Evolutionary conservation across 169 alveolate genomes (phyloP), one percentile per base, ranked within the genome.

Genomic region (Eimeria acervulina): DNA sequence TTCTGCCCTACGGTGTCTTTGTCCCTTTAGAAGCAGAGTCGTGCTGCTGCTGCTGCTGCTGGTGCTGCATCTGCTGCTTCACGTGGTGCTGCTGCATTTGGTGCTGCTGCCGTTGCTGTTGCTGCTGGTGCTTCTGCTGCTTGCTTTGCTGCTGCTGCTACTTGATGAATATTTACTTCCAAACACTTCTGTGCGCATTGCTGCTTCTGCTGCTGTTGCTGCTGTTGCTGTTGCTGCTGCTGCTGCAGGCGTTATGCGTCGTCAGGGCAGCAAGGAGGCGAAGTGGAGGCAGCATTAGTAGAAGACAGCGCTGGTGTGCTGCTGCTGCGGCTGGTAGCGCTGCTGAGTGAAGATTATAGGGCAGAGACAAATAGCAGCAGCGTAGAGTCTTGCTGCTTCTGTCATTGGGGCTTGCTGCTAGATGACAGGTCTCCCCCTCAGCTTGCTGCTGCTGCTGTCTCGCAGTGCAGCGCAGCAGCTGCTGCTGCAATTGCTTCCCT

Each of bases 251-350:
- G 90, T 28, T 81, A 81, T 26, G 90, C 90, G 3, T 81, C 90
- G 10, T 81, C 90, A 10, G 90, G 51, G 52, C 68, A 52, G 36
- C 68, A 83, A 38, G 91, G 76, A 15, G 91, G 76, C 17, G 91
- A 83, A 38, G 91, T 52, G n/a, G 91, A 83, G 51, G 74, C 31
- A 15, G 91, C 91, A 8, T 47, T 81, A 6, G 70, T 47, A 21
- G 90, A 81, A 26, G 70, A 47, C 10, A 51, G 72, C 26, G 51
- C 90, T 26, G 90, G 90, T 26, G 68, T 44, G 33, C 19, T 81
- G 90, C 70, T 47, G 90, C 72, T 81, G 90, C 90, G 90, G 7
- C 70, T 81, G 17, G 90, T 81, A 7, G 90, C 90, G 47, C 90
- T 81, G 90, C 90, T 81, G 28, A 47, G 13, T 81, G 28, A 47